A percentile compares a stretch with the other conserved stretches of the same genome.
phyloP scores from a whole-genome alignment of 2,329 filamentous ascomycete genomes.

The Exophiala viscosa region DNA sequence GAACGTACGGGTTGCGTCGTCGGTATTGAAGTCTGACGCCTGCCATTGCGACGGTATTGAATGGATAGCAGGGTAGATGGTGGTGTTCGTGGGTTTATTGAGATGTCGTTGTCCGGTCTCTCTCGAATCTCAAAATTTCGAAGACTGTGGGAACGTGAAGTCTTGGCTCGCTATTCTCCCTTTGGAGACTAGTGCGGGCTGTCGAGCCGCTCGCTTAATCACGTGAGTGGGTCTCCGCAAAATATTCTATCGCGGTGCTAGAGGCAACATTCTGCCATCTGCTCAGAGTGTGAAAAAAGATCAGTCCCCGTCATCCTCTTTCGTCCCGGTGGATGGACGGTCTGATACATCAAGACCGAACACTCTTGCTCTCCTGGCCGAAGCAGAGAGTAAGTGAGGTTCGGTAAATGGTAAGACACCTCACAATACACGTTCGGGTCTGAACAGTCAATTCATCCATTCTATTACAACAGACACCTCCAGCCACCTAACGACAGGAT shows the following conservation, averaged over 20 bases:
- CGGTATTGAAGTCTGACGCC: constrained; percentile 51
- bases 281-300: neutral
- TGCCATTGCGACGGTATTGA: constrained; percentile 29
- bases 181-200: constrained; percentile 3
- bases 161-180: constrained; percentile 7
- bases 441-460: constrained; percentile 23
- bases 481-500: constrained; percentile 38
- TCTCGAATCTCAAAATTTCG: constrained; percentile 3
- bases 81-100: constrained; percentile 9
- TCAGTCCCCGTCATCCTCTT: neutral
- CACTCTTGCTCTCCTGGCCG: constrained; percentile 8
- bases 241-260: neutral
- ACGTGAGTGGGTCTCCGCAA: constrained; percentile 8
- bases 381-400: constrained; percentile 9
- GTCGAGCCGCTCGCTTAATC: neutral
- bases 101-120: constrained; percentile 10
- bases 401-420: constrained; percentile 27
- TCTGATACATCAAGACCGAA: constrained; percentile 1
- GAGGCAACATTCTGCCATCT: neutral
- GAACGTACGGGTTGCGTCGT: constrained; percentile 74
- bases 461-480: constrained; percentile 19
- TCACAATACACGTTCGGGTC: constrained; percentile 9
- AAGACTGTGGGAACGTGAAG: constrained; percentile 8
- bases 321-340: neutral
- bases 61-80: constrained; percentile 6